phyloP scores from a whole-genome alignment of 805 yeast genomes.

The Sugiyamaella lignohabitans region DNA sequence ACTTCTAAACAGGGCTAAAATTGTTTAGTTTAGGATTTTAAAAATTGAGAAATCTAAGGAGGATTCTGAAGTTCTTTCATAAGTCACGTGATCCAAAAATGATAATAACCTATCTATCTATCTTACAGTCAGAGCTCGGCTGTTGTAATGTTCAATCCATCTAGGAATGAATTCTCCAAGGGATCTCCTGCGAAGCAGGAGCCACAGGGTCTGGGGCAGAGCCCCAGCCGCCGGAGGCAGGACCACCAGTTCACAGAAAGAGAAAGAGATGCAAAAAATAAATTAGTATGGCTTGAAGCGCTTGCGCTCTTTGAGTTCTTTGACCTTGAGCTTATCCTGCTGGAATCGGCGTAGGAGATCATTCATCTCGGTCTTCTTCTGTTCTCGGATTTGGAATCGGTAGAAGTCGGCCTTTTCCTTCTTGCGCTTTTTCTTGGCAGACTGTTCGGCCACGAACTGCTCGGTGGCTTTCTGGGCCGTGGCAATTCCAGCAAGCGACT shows the following conservation, averaged over 20 bases:
- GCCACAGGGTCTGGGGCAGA: not conserved
- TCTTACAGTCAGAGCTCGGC: no score
- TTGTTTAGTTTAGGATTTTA: no score
- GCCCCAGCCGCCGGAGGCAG: not conserved
- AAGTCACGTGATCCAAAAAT: no score
- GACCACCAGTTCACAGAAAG: constrained; percentile 2
- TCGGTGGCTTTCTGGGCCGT: constrained; percentile 18
- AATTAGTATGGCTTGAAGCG: constrained; percentile 75
- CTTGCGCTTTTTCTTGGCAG: constrained; percentile 46
- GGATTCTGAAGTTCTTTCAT: no score
- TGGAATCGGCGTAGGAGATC: constrained; percentile 77
- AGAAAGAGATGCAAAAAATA: not conserved
- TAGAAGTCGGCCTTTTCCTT: constrained; percentile 87
- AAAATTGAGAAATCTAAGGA: no score
- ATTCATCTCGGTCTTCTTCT: constrained; percentile 87
- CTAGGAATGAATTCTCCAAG: no score
- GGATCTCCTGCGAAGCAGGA: no score
- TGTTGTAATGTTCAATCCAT: no score
- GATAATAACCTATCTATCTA: no score
- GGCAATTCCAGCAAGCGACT: constrained; percentile 61
- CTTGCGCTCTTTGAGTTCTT: constrained; percentile 69
- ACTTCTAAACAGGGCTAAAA: no score
- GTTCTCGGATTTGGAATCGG: constrained; percentile 91
- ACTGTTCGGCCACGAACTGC: constrained; percentile 12
- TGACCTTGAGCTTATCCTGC: constrained; percentile 82